A percentile compares a stretch with the other conserved stretches of the same genome.
These are phyloP conservation scores for Globisporangium iwayamae DNA, from an alignment of 352 stramenopile species.

Conservation along the genomic window DNA sequence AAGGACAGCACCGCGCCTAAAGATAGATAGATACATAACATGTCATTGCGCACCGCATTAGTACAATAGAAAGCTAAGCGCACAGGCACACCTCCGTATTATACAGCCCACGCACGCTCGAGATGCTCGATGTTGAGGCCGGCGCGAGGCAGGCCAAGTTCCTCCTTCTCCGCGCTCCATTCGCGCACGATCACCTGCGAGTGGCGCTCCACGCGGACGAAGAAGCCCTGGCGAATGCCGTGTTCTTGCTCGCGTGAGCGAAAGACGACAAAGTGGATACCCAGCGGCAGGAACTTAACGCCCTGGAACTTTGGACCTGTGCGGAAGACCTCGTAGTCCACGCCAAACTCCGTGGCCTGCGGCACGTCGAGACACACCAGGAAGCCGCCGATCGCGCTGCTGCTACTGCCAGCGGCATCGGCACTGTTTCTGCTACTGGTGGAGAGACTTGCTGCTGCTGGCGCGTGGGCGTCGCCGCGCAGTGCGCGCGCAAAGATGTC, in stretches of 20 bases:
- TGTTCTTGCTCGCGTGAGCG: conserved; percentile 72
- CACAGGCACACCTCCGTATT: not conserved
- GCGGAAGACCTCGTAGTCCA: conserved; percentile 87
- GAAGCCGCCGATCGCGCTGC: conserved; percentile 47
- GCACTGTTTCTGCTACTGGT: not conserved
- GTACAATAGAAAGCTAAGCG: not conserved
- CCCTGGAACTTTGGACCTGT: conserved; percentile 75
- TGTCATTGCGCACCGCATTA: not conserved
- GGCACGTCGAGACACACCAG: conserved; percentile 85
- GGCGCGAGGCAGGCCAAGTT: conserved; percentile 49
- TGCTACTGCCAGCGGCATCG: not conserved
- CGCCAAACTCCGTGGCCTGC: conserved; percentile 68
- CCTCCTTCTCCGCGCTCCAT: conserved; percentile 77
- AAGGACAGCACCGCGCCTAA: conserved; percentile 66
- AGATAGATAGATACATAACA: conserved; percentile 13
- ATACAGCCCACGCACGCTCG: conserved; percentile 38
- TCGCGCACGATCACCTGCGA: conserved; percentile 70
- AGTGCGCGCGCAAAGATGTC: conserved; percentile 45
- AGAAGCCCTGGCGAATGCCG: conserved; percentile 82
- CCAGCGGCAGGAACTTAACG: conserved; percentile 82
- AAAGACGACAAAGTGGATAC: conserved; percentile 83
- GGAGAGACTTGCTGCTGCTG: not conserved
- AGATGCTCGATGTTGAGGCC: conserved; percentile 69
- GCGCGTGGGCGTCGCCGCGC: conserved; percentile 2
- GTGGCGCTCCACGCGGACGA: conserved; percentile 56